A percentile compares a stretch with the other conserved stretches of the same genome.
Evolutionary conservation across 2,329 filamentous ascomycete species (phyloP).

Genomic region (Xylaria sp.): DNA sequence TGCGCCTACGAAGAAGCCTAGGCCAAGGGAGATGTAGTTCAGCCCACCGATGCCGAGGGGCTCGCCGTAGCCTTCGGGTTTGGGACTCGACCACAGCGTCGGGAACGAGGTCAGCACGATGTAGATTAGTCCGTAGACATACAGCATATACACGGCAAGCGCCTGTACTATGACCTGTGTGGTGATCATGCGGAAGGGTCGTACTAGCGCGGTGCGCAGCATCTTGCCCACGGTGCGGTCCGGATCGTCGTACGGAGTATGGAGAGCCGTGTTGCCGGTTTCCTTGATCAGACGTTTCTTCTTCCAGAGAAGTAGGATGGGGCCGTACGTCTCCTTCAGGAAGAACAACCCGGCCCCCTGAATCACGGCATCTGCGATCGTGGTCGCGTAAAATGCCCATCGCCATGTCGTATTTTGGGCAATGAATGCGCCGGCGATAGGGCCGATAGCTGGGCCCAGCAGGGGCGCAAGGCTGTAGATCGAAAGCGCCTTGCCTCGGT

Average conservation of each 20-base stretch:
- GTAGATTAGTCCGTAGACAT: slow-evolving; percentile 63
- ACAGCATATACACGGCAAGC: slow-evolving; percentile 63
- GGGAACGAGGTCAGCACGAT: slow-evolving; percentile 61
- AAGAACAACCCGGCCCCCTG: slow-evolving; percentile 68
- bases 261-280: slow-evolving; percentile 62
- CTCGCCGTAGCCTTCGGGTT: slow-evolving; percentile 49
- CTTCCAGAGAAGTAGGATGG: slow-evolving; percentile 68
- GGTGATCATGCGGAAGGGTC: slow-evolving; percentile 62
- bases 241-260: slow-evolving; percentile 64
- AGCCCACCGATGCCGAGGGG: slow-evolving; percentile 50
- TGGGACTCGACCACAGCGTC: slow-evolving; percentile 54
- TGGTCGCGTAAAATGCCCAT: slow-evolving; percentile 77
- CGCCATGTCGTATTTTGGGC: slow-evolving; percentile 72
- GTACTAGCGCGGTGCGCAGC: slow-evolving; percentile 54
- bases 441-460: slow-evolving; percentile 51
- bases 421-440: slow-evolving; percentile 46
- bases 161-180: slow-evolving; percentile 64
- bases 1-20: slow-evolving; percentile 53
- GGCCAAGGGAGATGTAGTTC: slow-evolving; percentile 52
- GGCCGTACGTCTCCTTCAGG: slow-evolving; percentile 73
- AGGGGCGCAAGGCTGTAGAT: slow-evolving; percentile 72
- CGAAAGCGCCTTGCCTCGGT: slow-evolving; percentile 70
- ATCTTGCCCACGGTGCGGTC: slow-evolving; percentile 48
- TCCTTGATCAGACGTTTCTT: slow-evolving; percentile 65
- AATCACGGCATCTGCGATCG: slow-evolving; percentile 69